Evolutionary conservation across 1,284 basidiomycete species (phyloP).

Genomic region (Cutaneotrichosporon spelunceum): DNA sequence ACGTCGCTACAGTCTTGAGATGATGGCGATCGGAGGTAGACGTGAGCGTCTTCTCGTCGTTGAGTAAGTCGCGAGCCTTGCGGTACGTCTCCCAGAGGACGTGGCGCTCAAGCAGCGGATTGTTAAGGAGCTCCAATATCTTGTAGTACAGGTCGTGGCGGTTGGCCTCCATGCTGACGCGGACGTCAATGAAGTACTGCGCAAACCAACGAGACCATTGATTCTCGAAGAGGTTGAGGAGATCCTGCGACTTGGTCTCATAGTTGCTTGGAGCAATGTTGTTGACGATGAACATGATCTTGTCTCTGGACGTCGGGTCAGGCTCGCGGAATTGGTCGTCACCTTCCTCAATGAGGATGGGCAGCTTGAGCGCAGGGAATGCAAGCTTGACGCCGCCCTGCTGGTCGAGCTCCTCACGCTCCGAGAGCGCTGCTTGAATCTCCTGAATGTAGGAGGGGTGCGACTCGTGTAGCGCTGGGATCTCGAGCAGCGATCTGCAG

Average conservation of each 20-base stretch:
- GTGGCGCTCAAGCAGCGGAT: constrained; percentile 64
- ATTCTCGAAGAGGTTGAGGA: constrained; percentile 75
- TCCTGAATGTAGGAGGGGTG: constrained; percentile 78
- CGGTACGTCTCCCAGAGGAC: constrained; percentile 90
- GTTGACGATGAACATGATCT: constrained; percentile 96
- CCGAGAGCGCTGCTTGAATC: constrained; percentile 66
- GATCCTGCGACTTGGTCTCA: constrained; percentile 77
- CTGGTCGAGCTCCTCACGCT: constrained; percentile 49
- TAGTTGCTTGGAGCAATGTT: constrained; percentile 95
- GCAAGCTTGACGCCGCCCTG: constrained; percentile 55
- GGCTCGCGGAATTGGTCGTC: constrained; percentile 64
- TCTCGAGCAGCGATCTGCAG: constrained; percentile 81
- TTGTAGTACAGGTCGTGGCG: constrained; percentile 94
- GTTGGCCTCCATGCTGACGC: constrained; percentile 94
- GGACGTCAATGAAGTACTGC: constrained; percentile 93
- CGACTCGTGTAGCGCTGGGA: constrained; percentile 80
- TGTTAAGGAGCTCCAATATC: constrained; percentile 78
- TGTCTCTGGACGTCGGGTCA: constrained; percentile 84
- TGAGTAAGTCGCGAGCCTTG: constrained; percentile 80
- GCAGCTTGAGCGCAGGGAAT: constrained; percentile 52
- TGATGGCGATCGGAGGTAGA: constrained; percentile 78
- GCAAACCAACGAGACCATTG: constrained; percentile 92
- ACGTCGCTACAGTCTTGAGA: constrained; percentile 91
- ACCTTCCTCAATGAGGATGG: constrained; percentile 52
- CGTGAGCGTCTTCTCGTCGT: constrained; percentile 85